Conservation (phyloP, 2,329 filamentous ascomycete species). For the Bipolaris cookei region DNA sequence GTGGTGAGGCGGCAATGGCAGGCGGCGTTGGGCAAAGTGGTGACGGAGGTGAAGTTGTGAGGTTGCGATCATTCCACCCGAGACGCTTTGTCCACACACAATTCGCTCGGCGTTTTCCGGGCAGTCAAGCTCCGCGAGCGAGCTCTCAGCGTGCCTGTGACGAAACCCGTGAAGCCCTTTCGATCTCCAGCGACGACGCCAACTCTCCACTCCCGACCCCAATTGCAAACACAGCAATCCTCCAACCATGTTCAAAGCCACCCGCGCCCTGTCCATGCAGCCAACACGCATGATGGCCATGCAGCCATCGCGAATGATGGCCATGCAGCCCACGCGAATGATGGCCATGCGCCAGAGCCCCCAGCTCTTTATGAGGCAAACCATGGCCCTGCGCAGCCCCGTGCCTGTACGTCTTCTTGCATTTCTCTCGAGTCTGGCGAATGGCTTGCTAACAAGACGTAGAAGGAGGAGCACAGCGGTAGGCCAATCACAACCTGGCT, state of each 20-base stretch:
- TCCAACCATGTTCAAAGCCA: slow-evolving; percentile 44
- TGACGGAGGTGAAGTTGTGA: slow-evolving; percentile 41
- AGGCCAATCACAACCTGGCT: slow-evolving; percentile 44
- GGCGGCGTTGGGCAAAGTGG: slow-evolving; percentile 32
- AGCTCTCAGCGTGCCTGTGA: slow-evolving; percentile 36
- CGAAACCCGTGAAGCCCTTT: slow-evolving; percentile 39
- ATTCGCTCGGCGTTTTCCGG: slow-evolving; percentile 45
- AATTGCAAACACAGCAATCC: slow-evolving; percentile 14
- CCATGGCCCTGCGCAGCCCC: slow-evolving; percentile 63
- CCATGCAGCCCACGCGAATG: slow-evolving; percentile 52
- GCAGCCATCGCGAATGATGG: slow-evolving; percentile 51
- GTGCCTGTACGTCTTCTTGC: slow-evolving; percentile 68
- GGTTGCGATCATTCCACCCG: slow-evolving; percentile 42
- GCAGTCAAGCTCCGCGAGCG: slow-evolving; percentile 32
- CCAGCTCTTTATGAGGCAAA: slow-evolving; percentile 47
- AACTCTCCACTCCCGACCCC: slow-evolving; percentile 35
- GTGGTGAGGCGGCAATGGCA: slow-evolving; percentile 40
- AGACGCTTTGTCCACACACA: slow-evolving; percentile 43
- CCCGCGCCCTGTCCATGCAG: slow-evolving; percentile 49
- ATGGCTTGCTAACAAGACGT: slow-evolving; percentile 49
- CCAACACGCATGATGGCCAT: slow-evolving; percentile 51
- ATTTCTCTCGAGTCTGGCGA: neutral
- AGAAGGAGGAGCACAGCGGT: slow-evolving; percentile 72
- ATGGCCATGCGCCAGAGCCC: slow-evolving; percentile 48
- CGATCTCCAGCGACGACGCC: slow-evolving; percentile 24